These are phyloP conservation scores for Apiotrichum brassicae DNA, from an alignment of 1,284 basidiomycete genomes.

Conservation along the genomic window DNA sequence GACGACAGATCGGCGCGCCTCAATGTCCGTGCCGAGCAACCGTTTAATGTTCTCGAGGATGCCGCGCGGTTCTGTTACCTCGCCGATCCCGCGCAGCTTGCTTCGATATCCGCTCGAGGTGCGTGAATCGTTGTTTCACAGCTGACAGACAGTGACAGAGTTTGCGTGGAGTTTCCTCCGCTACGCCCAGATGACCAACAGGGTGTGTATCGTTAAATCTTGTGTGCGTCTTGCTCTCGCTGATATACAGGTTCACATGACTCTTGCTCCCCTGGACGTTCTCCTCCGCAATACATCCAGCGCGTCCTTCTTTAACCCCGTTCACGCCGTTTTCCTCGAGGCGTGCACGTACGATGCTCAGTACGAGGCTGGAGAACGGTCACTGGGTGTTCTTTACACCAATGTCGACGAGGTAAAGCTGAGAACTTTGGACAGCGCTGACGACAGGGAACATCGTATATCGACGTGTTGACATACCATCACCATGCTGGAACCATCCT, in stretches of 20 bases:
- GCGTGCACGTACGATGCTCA: constrained; percentile 10
- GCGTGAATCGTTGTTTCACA: not conserved
- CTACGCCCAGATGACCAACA: constrained; percentile 23
- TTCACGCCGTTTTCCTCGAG: constrained; percentile 35
- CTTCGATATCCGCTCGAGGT: constrained; percentile 4
- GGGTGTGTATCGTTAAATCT: constrained; percentile 15
- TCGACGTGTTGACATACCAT: constrained; percentile 39
- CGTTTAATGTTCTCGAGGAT: constrained; percentile 8
- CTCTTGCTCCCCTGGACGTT: constrained; percentile 16
- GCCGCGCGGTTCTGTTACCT: constrained; percentile 11
- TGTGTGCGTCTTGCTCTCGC: not conserved
- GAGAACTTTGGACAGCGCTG: not conserved
- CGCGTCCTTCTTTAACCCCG: constrained; percentile 19
- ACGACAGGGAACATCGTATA: constrained; percentile 20
- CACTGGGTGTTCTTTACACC: constrained; percentile 9
- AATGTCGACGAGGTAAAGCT: constrained; percentile 26
- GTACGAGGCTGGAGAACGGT: not conserved
- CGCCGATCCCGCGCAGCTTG: constrained; percentile 15
- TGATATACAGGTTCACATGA: constrained; percentile 4
- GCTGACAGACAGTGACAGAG: constrained; percentile 20
- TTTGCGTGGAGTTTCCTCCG: constrained; percentile 32
- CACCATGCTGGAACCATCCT: constrained; percentile 38
- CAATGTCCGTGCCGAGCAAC: not conserved
- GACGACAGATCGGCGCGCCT: constrained; percentile 7
- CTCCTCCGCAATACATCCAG: constrained; percentile 13